These are phyloP conservation scores for Euphorbia peplus DNA, from an alignment of 345 rosid species.

Conservation along the genomic window DNA sequence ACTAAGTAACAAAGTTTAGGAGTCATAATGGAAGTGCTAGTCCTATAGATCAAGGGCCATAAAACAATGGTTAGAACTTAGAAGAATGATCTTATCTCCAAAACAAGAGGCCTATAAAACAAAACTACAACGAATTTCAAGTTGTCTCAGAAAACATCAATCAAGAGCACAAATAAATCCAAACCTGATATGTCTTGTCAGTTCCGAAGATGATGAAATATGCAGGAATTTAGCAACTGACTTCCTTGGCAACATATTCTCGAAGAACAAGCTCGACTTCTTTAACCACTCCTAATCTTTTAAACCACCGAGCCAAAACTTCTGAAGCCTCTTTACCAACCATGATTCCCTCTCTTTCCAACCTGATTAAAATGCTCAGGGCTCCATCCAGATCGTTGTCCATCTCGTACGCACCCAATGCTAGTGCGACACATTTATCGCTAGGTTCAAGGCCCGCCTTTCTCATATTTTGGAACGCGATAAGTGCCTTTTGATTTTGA, in stretches of 20 bases:
- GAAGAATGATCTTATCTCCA: background rate
- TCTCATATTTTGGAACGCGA: conserved; percentile 73
- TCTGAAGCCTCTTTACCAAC: conserved; percentile 64
- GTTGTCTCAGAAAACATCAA: background rate
- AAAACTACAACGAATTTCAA: background rate
- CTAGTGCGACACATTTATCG: conserved; percentile 69
- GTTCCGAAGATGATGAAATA: conserved; percentile 1
- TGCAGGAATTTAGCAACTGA: background rate
- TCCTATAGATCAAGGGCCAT: no score
- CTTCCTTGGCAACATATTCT: conserved; percentile 34
- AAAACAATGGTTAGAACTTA: background rate
- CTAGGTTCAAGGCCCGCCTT: conserved; percentile 65
- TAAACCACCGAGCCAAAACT: conserved; percentile 63
- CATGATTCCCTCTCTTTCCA: conserved; percentile 52
- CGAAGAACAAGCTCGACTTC: conserved; percentile 64
- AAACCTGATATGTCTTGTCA: background rate
- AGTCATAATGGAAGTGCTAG: no score
- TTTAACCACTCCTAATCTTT: conserved; percentile 63
- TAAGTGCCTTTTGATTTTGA: conserved; percentile 51
- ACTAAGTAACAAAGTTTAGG: no score
- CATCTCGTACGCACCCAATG: conserved; percentile 57
- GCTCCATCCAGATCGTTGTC: conserved; percentile 58
- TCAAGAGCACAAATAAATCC: background rate
- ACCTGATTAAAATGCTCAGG: conserved; percentile 45
- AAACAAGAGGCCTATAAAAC: background rate